Evolutionary conservation across 2,329 filamentous ascomycete genomes (phyloP).

Genomic region (Cladosporium austrohemisphaericum): DNA sequence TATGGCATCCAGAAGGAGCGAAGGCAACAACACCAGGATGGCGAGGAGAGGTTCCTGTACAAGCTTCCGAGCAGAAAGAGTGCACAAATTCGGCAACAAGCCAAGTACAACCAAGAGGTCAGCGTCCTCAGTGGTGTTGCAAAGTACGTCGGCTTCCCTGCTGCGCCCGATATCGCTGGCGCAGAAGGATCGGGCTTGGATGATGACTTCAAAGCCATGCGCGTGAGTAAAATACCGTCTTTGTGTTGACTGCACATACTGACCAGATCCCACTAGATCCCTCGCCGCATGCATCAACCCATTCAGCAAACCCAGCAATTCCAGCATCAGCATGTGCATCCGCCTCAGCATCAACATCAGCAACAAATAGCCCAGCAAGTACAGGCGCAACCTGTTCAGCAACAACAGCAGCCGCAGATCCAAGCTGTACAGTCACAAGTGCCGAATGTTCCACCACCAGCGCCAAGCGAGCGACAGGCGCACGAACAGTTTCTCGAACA

Average conservation of each 20-base stretch:
- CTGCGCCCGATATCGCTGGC: slow-evolving; percentile 77
- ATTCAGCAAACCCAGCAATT: slow-evolving; percentile 19
- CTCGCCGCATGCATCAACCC: slow-evolving; percentile 23
- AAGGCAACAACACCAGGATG: slow-evolving; percentile 67
- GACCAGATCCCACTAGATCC: slow-evolving; percentile 21
- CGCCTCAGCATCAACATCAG: neutral
- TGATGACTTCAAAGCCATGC: slow-evolving; percentile 84
- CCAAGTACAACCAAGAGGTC: slow-evolving; percentile 92
- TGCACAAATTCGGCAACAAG: slow-evolving; percentile 77
- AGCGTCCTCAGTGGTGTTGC: slow-evolving; percentile 85
- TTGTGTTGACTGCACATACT: neutral
- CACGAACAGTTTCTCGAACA: slow-evolving; percentile 80
- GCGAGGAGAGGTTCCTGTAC: slow-evolving; percentile 77
- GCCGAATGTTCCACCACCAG: slow-evolving; percentile 1
- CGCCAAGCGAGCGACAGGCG: slow-evolving; percentile 32
- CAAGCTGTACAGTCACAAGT: neutral
- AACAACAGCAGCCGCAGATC: neutral
- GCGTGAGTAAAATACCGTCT: slow-evolving; percentile 55
- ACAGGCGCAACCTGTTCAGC: no score
- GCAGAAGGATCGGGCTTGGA: slow-evolving; percentile 72
- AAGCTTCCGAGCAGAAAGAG: slow-evolving; percentile 73
- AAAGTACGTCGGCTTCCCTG: slow-evolving; percentile 94
- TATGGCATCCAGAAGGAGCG: slow-evolving; percentile 90
- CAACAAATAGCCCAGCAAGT: neutral
- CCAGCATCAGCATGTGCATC: slow-evolving; percentile 15